A percentile compares a stretch with the other conserved stretches of the same genome.
phyloP scores from a whole-genome alignment of 805 yeast genomes.

The Candida ponderosae region DNA sequence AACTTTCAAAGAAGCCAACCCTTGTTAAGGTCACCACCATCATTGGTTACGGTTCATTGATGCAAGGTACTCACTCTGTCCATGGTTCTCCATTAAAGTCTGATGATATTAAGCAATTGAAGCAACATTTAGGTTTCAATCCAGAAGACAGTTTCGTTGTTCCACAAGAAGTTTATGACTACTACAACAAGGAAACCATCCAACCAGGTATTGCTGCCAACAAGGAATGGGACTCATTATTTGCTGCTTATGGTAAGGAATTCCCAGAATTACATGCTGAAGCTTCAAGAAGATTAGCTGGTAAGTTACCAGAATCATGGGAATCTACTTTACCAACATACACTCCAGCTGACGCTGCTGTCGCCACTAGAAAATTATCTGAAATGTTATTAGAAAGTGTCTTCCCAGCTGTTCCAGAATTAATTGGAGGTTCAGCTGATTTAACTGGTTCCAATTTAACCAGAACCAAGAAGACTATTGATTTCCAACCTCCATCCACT shows the following conservation, averaged over 20 bases:
- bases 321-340: constrained; percentile 68
- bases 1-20: constrained; percentile 81
- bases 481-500: constrained; percentile 84
- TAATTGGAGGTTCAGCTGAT: constrained; percentile 97
- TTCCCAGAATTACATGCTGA: constrained; percentile 78
- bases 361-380: constrained; percentile 92
- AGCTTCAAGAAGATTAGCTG: constrained; percentile 66
- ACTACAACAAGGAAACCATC: constrained; percentile 46
- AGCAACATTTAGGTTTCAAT: constrained; percentile 79
- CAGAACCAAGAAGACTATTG: constrained; percentile 73
- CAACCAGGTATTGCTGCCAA: constrained; percentile 61
- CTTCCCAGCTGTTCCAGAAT: constrained; percentile 67
- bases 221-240: constrained; percentile 64
- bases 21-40: constrained; percentile 83
- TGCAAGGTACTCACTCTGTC: constrained; percentile 81
- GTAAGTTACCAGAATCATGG: constrained; percentile 82
- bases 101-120: constrained; percentile 85
- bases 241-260: constrained; percentile 53
- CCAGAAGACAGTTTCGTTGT: constrained; percentile 74
- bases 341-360: constrained; percentile 68
- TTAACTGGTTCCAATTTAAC: constrained; percentile 96
- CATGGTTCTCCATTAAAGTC: constrained; percentile 96
- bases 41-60: constrained; percentile 88
- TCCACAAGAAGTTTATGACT: constrained; percentile 75
- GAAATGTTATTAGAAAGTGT: constrained; percentile 67